Base-by-base conservation (phyloP, 1,139 yeast species). In the Meyerozyma sp. region DNA sequence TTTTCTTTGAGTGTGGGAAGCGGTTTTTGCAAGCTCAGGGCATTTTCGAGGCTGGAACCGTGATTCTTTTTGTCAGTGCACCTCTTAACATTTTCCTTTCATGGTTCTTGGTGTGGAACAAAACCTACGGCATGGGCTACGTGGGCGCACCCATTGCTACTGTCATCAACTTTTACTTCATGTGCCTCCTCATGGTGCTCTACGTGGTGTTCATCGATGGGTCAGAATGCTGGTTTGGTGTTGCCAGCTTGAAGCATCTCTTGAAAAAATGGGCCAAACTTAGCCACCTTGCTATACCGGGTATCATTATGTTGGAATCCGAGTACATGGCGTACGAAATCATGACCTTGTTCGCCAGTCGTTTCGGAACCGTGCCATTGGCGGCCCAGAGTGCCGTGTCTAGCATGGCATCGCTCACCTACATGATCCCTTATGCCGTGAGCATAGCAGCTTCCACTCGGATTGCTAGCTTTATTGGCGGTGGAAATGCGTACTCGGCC, bases 351-450 rank as follows among this genome's bases (percentile, higher is more conserved):
- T 73, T 84, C 56, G 85, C 91, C 23, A 84, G 95, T 1, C 81
- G 81, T 50, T 84, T 86, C 55, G 96, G 97, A 3, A 85, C 95
- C 0, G 75, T 79, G 4, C 87, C 85, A 42, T 66, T 90, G 51
- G 96, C 96, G 0, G 93, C 96, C 0, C 96, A 90, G 61, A 84
- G 95, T 40, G 91, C 95, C 0, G 82, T 87, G 0, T 82, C 94
- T 5, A 84, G 95, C 4, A 73, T 88, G 42, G 91, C 93, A 1
- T 84, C 94, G 1, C 67, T 90, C 43, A 69, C 89, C 1, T 90
- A 86, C 55, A 90, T 88, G 84, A 74, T 87, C 11, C 96, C 96
- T 11, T 90, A 90, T 70, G 93, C 96, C 0, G 79, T 88, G 5
- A 84, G 95, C 36, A 89, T 89, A 40, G 95, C 95, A 0, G 75